Evolutionary conservation across 2,329 filamentous ascomycete genomes (phyloP).

Genomic region (Phialophora chinensis): DNA sequence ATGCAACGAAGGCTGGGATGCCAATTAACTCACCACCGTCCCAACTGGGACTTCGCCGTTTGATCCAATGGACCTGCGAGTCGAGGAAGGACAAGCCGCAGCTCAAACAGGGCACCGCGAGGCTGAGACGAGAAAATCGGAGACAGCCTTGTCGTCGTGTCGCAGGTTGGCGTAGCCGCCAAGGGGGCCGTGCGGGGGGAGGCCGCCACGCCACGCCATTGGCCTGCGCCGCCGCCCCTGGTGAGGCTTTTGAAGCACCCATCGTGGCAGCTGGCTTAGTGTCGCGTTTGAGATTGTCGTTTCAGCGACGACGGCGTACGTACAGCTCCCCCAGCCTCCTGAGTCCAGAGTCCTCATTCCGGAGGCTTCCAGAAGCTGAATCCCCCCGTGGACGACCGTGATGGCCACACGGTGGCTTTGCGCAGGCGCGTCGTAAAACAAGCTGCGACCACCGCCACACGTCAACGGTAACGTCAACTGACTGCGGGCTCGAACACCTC

Average conservation of each 20-base stretch:
- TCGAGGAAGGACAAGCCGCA: not conserved
- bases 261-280: slow-evolving; percentile 24
- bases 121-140: slow-evolving; percentile 24
- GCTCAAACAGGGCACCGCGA: slow-evolving; percentile 26
- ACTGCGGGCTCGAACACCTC: not conserved
- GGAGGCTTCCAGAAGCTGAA: not conserved
- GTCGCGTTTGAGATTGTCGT: slow-evolving; percentile 29
- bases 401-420: slow-evolving; percentile 8
- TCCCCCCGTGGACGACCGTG: not conserved
- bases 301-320: slow-evolving; percentile 7
- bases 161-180: slow-evolving; percentile 26
- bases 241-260: slow-evolving; percentile 19
- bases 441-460: not conserved
- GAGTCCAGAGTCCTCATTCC: not conserved
- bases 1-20: not conserved
- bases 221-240: not conserved
- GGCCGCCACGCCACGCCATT: slow-evolving; percentile 11
- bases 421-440: slow-evolving; percentile 17
- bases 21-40: not conserved
- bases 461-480: not conserved
- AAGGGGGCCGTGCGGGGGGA: slow-evolving; percentile 15
- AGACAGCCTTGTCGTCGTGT: slow-evolving; percentile 28
- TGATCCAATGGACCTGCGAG: slow-evolving; percentile 25
- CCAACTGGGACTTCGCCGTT: slow-evolving; percentile 8
- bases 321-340: not conserved